Evolutionary conservation across 306 rosid genomes (phyloP).

Genomic region (Dicorynia guianensis): DNA sequence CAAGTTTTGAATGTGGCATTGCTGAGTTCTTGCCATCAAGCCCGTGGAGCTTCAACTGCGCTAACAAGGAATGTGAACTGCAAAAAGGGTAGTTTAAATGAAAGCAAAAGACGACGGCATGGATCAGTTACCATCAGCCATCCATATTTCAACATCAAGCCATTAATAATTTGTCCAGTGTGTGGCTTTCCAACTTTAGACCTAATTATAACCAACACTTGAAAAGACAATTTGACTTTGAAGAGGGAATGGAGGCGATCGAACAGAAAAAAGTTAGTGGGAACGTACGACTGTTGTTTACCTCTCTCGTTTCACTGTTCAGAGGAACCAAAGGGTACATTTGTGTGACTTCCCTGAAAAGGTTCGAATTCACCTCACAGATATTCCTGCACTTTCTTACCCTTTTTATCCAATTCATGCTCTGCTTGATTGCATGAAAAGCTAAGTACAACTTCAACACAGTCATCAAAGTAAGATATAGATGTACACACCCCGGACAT

Average conservation of each 20-base stretch:
- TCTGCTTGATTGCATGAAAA: slow-evolving; percentile 32
- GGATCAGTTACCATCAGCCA: slow-evolving; percentile 30
- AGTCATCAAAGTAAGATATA: neutral
- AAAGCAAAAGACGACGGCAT: slow-evolving; percentile 14
- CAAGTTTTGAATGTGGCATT: neutral
- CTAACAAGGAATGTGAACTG: neutral
- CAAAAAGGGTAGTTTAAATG: neutral
- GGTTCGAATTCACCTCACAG: slow-evolving; percentile 34
- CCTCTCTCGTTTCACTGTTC: slow-evolving; percentile 26
- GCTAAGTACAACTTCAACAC: slow-evolving; percentile 18
- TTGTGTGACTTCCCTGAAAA: slow-evolving; percentile 35
- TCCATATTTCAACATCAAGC: slow-evolving; percentile 38
- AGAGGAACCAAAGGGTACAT: slow-evolving; percentile 16
- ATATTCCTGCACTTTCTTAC: slow-evolving; percentile 33
- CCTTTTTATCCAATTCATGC: slow-evolving; percentile 24
- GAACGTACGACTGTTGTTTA: slow-evolving; percentile 34
- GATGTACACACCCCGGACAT: neutral
- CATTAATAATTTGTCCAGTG: neutral
- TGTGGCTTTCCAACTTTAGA: slow-evolving; percentile 33
- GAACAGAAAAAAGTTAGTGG: neutral
- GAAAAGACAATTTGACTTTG: slow-evolving; percentile 41
- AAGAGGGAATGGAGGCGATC: neutral
- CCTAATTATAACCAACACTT: slow-evolving; percentile 11
- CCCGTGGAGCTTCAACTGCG: neutral
- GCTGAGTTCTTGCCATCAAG: slow-evolving; percentile 25